phyloP scores from a whole-genome alignment of 352 stramenopile species.

The Phytophthora tentaculata region DNA sequence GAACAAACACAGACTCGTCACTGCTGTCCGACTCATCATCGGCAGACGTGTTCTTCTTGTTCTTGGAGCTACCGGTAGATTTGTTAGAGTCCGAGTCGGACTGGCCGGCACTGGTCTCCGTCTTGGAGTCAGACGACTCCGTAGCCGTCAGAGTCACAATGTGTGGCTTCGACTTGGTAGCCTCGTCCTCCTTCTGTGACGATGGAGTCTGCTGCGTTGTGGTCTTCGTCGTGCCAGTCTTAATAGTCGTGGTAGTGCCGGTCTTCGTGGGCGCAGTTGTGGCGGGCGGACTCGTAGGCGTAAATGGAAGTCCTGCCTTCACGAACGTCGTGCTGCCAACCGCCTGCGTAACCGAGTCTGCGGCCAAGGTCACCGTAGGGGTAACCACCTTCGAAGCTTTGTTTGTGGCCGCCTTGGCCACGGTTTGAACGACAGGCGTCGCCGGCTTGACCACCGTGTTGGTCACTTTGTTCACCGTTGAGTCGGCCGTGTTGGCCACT shows the following conservation, averaged over 20 bases:
- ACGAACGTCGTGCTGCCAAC: slow-evolving; percentile 15
- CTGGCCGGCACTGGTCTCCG: slow-evolving; percentile 13
- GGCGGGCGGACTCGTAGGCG: neutral
- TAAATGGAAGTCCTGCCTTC: slow-evolving; percentile 12
- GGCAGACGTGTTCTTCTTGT: slow-evolving; percentile 29
- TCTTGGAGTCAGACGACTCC: slow-evolving; percentile 28
- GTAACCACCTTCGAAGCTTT: slow-evolving; percentile 3
- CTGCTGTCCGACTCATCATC: slow-evolving; percentile 23
- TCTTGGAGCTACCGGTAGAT: slow-evolving; percentile 30
- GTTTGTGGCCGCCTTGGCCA: slow-evolving; percentile 1
- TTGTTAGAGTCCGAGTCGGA: slow-evolving; percentile 25
- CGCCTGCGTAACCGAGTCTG: slow-evolving; percentile 8
- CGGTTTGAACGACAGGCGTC: slow-evolving; percentile 4
- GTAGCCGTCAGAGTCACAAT: slow-evolving; percentile 27
- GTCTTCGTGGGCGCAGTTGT: neutral
- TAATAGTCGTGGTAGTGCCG: slow-evolving; percentile 12
- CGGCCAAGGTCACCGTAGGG: slow-evolving; percentile 1
- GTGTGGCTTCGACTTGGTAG: slow-evolving; percentile 15
- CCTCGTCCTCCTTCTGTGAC: slow-evolving; percentile 11
- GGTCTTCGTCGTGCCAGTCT: slow-evolving; percentile 11
- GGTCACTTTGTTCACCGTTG: neutral
- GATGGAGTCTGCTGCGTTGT: slow-evolving; percentile 17
- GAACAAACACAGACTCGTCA: slow-evolving; percentile 24
- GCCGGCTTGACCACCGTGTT: neutral
- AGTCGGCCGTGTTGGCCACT: slow-evolving; percentile 4